phyloP scores from a whole-genome alignment of 371 early-diverging fungal genomes.

The Haplosporangium sp. region DNA sequence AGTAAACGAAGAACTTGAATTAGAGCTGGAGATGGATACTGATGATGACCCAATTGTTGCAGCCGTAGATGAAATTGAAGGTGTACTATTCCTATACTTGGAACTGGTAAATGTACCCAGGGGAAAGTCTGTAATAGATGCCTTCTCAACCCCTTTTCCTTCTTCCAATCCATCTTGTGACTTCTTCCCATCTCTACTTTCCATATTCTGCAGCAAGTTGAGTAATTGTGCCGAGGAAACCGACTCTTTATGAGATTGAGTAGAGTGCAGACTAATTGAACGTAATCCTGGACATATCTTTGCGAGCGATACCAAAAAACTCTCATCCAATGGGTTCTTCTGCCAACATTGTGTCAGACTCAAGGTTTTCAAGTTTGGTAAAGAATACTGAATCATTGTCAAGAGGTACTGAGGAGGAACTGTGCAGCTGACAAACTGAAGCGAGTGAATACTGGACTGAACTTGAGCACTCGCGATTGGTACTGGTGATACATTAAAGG shows the following conservation, averaged over 20 bases:
- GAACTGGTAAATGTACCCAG: slow-evolving; percentile 21
- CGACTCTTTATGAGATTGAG: slow-evolving; percentile 27
- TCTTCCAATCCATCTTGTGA: background rate
- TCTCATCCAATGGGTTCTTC: slow-evolving; percentile 16
- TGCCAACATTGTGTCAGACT: slow-evolving; percentile 47
- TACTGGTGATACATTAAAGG: background rate
- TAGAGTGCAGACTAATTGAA: slow-evolving; percentile 32
- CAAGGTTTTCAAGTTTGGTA: slow-evolving; percentile 32
- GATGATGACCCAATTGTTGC: slow-evolving; percentile 24
- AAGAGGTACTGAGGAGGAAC: slow-evolving; percentile 48
- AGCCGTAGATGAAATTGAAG: slow-evolving; percentile 22
- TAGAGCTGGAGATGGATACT: slow-evolving; percentile 7
- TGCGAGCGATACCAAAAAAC: slow-evolving; percentile 20
- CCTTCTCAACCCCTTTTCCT: background rate
- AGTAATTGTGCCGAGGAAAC: slow-evolving; percentile 28
- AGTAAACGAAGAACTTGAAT: slow-evolving; percentile 14
- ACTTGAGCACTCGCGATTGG: slow-evolving; percentile 5
- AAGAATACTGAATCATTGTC: slow-evolving; percentile 42
- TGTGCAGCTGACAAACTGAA: slow-evolving; percentile 50
- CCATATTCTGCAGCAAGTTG: slow-evolving; percentile 18
- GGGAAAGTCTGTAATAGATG: slow-evolving; percentile 30
- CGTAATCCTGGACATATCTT: slow-evolving; percentile 38
- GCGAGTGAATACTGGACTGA: slow-evolving; percentile 29
- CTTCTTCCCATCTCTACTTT: background rate
- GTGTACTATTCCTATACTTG: slow-evolving; percentile 11